Base-by-base conservation (phyloP, 495 filamentous ascomycete genomes). In the Penicillium argentinense region DNA sequence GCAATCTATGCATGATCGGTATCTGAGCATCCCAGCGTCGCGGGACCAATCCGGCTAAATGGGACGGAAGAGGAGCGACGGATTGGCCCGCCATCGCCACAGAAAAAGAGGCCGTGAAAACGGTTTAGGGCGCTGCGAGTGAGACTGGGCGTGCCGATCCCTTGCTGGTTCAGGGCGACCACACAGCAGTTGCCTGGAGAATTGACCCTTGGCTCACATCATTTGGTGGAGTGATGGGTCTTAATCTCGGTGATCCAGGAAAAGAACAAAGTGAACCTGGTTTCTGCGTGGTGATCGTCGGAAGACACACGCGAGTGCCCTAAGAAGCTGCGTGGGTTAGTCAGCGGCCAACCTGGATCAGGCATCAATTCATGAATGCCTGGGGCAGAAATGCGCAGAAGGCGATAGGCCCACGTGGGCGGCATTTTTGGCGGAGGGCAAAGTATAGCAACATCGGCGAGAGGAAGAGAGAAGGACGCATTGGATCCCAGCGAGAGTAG, bases 381-480 rank as follows among this genome's bases (percentile, higher is more conserved):
- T 57, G 29, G 53, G 54, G 54, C 49, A 45, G 37, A 45, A 56
- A 48, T 51, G 48, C 11, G 18, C 33, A 34, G 49, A 34, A 12
- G n/a, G n/a, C n/a, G n/a, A n/a, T n/a, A n/a, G n/a, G 13, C 4
- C 19, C 34, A 48, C 51, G 32, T 53, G 51, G 46, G 32, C 13
- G n/a, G 42, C 50, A 48, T 42, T 48, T 44, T 24, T 42, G 3
- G 28, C 8, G n/a, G n/a, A n/a, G n/a, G n/a, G n/a, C n/a, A n/a
- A n/a, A n/a, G n/a, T n/a, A n/a, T n/a, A n/a, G n/a, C n/a, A n/a
- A n/a, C n/a, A n/a, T n/a, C n/a, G n/a, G n/a, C n/a, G n/a, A n/a
- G n/a, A n/a, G n/a, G n/a, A n/a, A n/a, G n/a, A n/a, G n/a, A n/a
- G n/a, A n/a, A n/a, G n/a, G n/a, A n/a, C n/a, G n/a, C n/a, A n/a